Conservation (phyloP, 441 rosid genomes). For the Mallotus repandus region DNA sequence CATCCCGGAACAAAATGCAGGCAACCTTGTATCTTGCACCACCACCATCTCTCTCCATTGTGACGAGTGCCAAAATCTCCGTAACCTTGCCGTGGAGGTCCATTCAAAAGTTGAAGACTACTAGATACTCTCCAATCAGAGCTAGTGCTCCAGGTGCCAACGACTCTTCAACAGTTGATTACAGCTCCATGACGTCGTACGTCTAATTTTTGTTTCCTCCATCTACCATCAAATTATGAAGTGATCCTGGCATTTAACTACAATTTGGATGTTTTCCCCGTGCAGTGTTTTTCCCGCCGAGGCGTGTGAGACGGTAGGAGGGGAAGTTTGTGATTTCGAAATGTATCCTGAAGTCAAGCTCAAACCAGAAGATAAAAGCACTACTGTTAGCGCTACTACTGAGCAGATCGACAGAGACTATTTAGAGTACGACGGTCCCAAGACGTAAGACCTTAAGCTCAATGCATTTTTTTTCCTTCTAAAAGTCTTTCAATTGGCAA, state of each 20-base stretch:
- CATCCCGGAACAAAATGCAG: conserved; percentile 31
- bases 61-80: conserved; percentile 22
- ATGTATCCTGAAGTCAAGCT: conserved; percentile 60
- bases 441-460: conserved; percentile 34
- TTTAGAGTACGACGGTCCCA: conserved; percentile 41
- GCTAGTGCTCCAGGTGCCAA: conserved; percentile 18
- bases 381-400: conserved; percentile 16
- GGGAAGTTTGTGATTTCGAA: conserved; percentile 48
- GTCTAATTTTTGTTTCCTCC: conserved; percentile 2
- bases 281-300: conserved; percentile 59
- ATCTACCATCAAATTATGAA: background rate
- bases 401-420: conserved; percentile 50
- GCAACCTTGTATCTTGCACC: conserved; percentile 33
- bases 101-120: conserved; percentile 23
- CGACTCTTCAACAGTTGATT: conserved; percentile 41
- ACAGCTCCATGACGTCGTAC: conserved; percentile 46
- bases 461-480: too few species aligned
- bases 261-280: background rate
- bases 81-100: conserved; percentile 26
- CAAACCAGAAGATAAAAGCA: conserved; percentile 27
- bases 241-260: background rate
- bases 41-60: conserved; percentile 25
- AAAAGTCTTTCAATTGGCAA: conserved; percentile 9
- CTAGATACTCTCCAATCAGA: conserved; percentile 23
- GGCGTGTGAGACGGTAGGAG: conserved; percentile 61